Evolutionary conservation across 1,139 yeast species (phyloP).

Genomic region (Saccharomyces hybrid): DNA sequence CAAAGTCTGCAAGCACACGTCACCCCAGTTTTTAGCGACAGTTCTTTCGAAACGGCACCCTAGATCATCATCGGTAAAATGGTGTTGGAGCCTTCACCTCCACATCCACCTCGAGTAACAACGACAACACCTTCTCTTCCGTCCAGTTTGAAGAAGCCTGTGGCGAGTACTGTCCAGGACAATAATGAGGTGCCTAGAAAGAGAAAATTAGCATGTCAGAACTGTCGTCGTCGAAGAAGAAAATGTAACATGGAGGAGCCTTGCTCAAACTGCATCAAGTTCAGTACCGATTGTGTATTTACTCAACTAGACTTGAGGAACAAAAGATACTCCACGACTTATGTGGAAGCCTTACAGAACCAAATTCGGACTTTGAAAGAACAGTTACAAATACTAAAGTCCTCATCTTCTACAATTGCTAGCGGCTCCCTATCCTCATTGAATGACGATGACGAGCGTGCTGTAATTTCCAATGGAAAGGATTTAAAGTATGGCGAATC

Average conservation of each 20-base stretch:
- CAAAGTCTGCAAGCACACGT: not conserved
- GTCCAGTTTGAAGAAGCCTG: not conserved
- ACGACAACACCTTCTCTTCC: not conserved
- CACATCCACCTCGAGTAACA: not conserved
- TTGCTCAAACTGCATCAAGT: slow-evolving; percentile 41
- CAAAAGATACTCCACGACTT: slow-evolving; percentile 41
- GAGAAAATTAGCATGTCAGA: slow-evolving; percentile 34
- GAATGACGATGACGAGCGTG: not conserved
- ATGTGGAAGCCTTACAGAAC: slow-evolving; percentile 34
- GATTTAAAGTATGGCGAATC: slow-evolving; percentile 2
- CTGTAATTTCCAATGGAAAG: not conserved
- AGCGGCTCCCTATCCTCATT: not conserved
- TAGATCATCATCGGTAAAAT: not conserved
- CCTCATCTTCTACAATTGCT: not conserved
- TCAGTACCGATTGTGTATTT: slow-evolving; percentile 41
- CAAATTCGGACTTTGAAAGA: slow-evolving; percentile 6
- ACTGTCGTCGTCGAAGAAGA: slow-evolving; percentile 47
- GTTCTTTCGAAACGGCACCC: not conserved
- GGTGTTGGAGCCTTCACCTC: not conserved
- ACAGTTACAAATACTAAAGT: not conserved
- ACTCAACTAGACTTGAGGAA: slow-evolving; percentile 43
- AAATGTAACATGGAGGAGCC: slow-evolving; percentile 45
- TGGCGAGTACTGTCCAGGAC: not conserved
- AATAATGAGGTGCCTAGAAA: not conserved
- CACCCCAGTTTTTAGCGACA: not conserved